These are phyloP conservation scores for Collybiopsis luxurians DNA, from an alignment of 768 basidiomycete species.

Conservation along the genomic window DNA sequence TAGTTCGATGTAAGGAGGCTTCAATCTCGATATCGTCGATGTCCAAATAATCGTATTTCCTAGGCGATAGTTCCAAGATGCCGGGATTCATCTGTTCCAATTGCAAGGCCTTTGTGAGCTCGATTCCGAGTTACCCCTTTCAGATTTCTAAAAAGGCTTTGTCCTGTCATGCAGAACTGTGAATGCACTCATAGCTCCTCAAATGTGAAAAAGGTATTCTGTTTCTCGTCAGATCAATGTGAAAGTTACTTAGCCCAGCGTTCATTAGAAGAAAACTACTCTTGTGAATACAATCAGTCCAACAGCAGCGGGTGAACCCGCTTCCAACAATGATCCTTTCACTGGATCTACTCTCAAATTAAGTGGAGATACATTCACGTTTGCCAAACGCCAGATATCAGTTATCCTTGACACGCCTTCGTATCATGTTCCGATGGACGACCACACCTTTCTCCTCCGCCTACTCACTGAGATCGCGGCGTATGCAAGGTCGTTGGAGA, in stretches of 20 bases:
- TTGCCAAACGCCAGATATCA: not conserved
- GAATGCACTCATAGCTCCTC: not conserved
- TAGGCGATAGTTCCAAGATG: conserved; percentile 45
- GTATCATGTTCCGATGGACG: not conserved
- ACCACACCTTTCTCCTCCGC: not conserved
- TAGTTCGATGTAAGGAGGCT: conserved; percentile 50
- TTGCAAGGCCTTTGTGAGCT: conserved; percentile 29
- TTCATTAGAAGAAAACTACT: not conserved
- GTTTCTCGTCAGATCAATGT: no score
- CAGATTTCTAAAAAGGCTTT: conserved; percentile 17
- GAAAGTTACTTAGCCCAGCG: no score
- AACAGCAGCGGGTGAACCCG: not conserved
- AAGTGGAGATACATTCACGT: conserved; percentile 13
- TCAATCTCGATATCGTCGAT: not conserved
- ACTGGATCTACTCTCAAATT: not conserved
- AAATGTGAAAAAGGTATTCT: no score
- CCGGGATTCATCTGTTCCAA: conserved; percentile 37
- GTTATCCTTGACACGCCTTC: not conserved
- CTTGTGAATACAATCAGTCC: no score
- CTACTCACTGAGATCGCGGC: not conserved
- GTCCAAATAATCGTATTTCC: not conserved
- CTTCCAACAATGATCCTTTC: no score
- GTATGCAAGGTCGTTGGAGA: not conserved
- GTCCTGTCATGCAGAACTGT: conserved; percentile 13
- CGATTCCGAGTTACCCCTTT: conserved; percentile 37